Evolutionary conservation across 805 yeast species (phyloP).

Genomic region (Torulaspora delbrueckii): DNA sequence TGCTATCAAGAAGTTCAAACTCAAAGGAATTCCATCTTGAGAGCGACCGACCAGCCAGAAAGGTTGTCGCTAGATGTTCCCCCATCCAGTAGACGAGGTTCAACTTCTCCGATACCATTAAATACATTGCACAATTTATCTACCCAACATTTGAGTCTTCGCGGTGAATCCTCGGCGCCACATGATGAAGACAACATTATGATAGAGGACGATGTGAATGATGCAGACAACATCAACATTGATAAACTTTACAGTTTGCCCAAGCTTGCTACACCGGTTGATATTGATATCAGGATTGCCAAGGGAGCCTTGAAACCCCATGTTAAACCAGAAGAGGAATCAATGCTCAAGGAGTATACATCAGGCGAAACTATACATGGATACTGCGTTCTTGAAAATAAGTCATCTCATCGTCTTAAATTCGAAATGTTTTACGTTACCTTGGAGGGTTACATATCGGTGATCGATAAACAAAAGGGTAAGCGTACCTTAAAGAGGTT

Average conservation of each 20-base stretch:
- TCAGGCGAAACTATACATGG: conserved; percentile 69
- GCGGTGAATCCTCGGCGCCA: conserved; percentile 1
- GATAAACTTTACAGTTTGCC: conserved; percentile 51
- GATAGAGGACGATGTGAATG: conserved; percentile 33
- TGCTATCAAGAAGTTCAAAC: conserved; percentile 29
- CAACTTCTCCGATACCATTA: conserved; percentile 9
- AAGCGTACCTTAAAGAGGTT: conserved; percentile 44
- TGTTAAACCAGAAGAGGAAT: conserved; percentile 42
- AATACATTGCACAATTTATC: conserved; percentile 19
- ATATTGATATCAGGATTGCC: conserved; percentile 48
- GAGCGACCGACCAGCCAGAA: conserved; percentile 15
- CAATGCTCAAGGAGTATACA: conserved; percentile 49
- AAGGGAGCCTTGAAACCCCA: conserved; percentile 47
- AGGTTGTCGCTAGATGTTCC: conserved; percentile 6
- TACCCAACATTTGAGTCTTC: conserved; percentile 18
- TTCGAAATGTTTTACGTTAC: conserved; percentile 60
- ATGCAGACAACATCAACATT: conserved; percentile 43
- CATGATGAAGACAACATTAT: conserved; percentile 12
- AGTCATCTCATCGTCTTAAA: conserved; percentile 42
- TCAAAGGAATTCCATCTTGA: conserved; percentile 13
- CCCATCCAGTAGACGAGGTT: neutral
- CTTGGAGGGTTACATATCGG: conserved; percentile 40
- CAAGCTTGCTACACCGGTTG: conserved; percentile 41
- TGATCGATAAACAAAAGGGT: conserved; percentile 32
- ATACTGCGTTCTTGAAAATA: conserved; percentile 47